phyloP scores from a whole-genome alignment of 2,329 filamentous ascomycete genomes.

The Hypoxylon sp. region DNA sequence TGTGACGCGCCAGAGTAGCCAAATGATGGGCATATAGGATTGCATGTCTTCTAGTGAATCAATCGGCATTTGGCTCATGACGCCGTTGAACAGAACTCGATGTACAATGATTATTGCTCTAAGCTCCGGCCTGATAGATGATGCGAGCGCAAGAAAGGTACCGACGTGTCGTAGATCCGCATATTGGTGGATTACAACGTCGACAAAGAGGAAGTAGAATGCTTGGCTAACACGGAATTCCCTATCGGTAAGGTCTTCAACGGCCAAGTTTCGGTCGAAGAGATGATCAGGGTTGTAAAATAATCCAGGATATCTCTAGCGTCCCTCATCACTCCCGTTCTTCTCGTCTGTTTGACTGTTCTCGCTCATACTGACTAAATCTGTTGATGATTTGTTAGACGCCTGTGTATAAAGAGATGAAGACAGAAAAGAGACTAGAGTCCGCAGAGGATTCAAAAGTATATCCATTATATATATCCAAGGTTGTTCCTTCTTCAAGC shows the following conservation, averaged over 20 bases:
- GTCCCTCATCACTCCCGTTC: not conserved
- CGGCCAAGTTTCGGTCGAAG: not conserved
- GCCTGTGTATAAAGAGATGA: not conserved
- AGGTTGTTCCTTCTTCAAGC: not conserved
- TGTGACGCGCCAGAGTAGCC: not conserved
- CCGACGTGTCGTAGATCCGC: too few relatives aligned
- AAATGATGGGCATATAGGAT: not conserved
- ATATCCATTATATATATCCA: not conserved
- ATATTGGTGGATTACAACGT: too few relatives aligned
- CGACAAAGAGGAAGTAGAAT: too few relatives aligned
- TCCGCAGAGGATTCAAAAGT: not conserved
- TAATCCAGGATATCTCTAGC: not conserved
- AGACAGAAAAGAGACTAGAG: not conserved
- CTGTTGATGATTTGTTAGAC: not conserved
- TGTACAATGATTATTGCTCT: not conserved
- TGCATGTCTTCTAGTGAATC: not conserved
- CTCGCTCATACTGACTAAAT: not conserved
- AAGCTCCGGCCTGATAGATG: not conserved
- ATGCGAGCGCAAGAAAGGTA: not conserved
- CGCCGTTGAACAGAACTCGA: slow-evolving; percentile 6
- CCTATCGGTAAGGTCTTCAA: not conserved
- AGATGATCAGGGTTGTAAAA: not conserved
- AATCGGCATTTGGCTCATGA: not conserved
- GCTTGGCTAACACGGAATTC: not conserved
- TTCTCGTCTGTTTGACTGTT: not conserved